phyloP scores from a whole-genome alignment of 2,329 filamentous ascomycete genomes.

The Penicillium fuscoglaucum region DNA sequence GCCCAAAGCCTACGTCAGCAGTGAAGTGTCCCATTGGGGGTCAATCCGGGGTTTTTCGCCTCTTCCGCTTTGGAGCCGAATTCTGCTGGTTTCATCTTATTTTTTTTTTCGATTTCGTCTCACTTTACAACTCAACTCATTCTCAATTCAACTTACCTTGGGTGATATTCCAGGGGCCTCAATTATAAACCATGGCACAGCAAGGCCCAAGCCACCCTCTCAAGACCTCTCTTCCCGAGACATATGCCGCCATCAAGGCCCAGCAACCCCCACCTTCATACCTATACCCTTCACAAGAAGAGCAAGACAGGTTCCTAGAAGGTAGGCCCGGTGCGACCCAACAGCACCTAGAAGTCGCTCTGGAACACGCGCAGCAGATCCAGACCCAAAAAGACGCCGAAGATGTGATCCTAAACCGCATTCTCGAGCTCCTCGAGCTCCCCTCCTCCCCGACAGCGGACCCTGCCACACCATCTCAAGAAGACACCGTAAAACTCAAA shows the following conservation, averaged over 20 bases:
- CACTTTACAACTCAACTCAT: background rate
- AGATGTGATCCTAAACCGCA: slow-evolving; percentile 67
- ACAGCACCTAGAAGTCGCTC: slow-evolving; percentile 61
- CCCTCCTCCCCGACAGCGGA: slow-evolving; percentile 55
- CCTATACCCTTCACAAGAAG: slow-evolving; percentile 30
- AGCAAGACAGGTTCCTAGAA: slow-evolving; percentile 29
- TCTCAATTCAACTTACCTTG: background rate
- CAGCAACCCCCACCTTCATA: slow-evolving; percentile 37
- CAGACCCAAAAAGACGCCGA: slow-evolving; percentile 81
- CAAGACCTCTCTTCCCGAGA: slow-evolving; percentile 55
- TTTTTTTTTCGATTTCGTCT: background rate
- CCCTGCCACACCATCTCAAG: slow-evolving; percentile 53
- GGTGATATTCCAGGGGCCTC: background rate
- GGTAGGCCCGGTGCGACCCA: slow-evolving; percentile 46
- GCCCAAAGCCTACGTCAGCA: slow-evolving; percentile 7
- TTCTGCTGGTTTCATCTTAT: background rate
- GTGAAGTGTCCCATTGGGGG: slow-evolving; percentile 1
- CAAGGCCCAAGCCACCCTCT: slow-evolving; percentile 54
- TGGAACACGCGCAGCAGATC: slow-evolving; percentile 79
- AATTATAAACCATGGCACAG: slow-evolving; percentile 19
- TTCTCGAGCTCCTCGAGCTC: slow-evolving; percentile 69
- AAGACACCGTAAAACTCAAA: slow-evolving; percentile 67
- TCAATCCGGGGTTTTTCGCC: background rate
- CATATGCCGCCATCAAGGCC: slow-evolving; percentile 46
- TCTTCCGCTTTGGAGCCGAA: slow-evolving; percentile 6